These are phyloP conservation scores for Cordyceps cateniannulata DNA, from an alignment of 2,329 filamentous ascomycete species.

Conservation along the genomic window DNA sequence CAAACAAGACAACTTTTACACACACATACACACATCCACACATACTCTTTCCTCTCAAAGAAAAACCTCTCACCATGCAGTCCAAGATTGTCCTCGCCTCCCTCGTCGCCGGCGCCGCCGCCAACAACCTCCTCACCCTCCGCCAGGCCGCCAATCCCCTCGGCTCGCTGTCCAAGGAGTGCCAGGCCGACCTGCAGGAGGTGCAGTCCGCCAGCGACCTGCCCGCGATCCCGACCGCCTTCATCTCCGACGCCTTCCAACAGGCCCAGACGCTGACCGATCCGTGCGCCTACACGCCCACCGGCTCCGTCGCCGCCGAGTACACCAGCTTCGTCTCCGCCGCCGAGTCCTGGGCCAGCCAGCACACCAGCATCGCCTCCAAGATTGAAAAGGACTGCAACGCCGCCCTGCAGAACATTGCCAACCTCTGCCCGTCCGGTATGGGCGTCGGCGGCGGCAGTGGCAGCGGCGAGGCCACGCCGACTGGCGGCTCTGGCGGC, in stretches of 20 bases:
- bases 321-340: constrained; percentile 27
- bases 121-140: constrained; percentile 13
- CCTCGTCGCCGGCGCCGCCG: constrained; percentile 6
- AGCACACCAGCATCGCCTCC: constrained; percentile 22
- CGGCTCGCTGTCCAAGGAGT: constrained; percentile 15
- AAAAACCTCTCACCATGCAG: constrained; percentile 7
- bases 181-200: constrained; percentile 19
- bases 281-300: constrained; percentile 26
- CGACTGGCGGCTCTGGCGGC: no score
- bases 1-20: no score
- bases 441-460: background rate
- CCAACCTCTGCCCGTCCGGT: background rate
- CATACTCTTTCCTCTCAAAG: background rate
- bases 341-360: constrained; percentile 25
- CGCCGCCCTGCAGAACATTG: constrained; percentile 7
- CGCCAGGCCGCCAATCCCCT: constrained; percentile 18
- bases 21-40: no score
- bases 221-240: constrained; percentile 25
- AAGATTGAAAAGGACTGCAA: constrained; percentile 24
- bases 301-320: constrained; percentile 24
- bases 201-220: constrained; percentile 18
- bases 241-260: constrained; percentile 20
- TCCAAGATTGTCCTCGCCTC: constrained; percentile 10
- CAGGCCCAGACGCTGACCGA: constrained; percentile 20
- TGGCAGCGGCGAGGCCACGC: background rate